Base-by-base conservation (phyloP, 352 stramenopile genomes). In the Phytophthora colocasiae region DNA sequence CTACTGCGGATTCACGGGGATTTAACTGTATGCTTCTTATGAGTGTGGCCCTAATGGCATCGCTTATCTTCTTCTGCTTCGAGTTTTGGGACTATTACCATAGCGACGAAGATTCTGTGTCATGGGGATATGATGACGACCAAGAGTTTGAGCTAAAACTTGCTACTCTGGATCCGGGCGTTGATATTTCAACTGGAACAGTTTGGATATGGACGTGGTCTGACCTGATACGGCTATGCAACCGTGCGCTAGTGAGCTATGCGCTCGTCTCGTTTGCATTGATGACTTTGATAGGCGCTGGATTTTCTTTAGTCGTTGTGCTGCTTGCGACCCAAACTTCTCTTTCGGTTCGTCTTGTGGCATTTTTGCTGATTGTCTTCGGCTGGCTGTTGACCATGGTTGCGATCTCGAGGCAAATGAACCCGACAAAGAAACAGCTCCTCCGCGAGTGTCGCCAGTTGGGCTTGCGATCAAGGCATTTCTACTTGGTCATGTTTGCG, bases 361-460 rank as follows among this genome's bases (percentile, higher is more conserved):
- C 75, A 34, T 83, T 84, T 48, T 46, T 86, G 29, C 52, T 80
- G 12, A 73, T 90, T 32, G 59, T 83, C 6, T 15, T 78, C 3
- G 79, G 79, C 2, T 92, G 81, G 81, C 24, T 85, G 29, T 36
- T 83, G 27, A 77, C 69, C 2, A 77, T 80, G 57, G 60, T 77
- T 19, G 59, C 77, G 4, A 78, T 57, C 27, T 78, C 73, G 48
- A 63, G 73, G n/a, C 75, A 83, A 41, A 46, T 89, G 17, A 75
- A 84, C 17, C 70, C 80, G 6, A 69, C 68, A 3, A 65, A 69
- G 31, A 78, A 69, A 15, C 77, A 80, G 22, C 58, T 89, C 3
- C 69, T 83, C 38, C 64, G 53, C 1, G 58, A 74, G 43, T 75
- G 72, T 26, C 68, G 66, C 11, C 62, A 66, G 27, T 54, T 84